Evolutionary conservation across 371 early-diverging fungal genomes (phyloP).

Genomic region (Mucor racemosus): DNA sequence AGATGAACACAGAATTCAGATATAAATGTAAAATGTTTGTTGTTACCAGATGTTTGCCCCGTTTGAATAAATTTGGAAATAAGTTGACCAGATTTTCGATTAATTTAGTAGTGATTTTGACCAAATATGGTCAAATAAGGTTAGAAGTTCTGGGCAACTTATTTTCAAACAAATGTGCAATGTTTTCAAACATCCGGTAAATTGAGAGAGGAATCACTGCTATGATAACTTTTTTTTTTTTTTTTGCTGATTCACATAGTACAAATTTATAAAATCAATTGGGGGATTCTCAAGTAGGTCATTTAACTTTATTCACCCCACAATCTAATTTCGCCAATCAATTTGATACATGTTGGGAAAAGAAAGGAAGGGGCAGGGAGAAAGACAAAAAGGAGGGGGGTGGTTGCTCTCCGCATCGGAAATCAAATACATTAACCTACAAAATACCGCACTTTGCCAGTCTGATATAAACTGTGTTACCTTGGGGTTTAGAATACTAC

Average conservation of each 20-base stretch:
- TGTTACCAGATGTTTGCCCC: no score
- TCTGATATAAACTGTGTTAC: neutral
- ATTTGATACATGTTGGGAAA: neutral
- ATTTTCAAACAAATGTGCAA: neutral
- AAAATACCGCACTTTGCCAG: neutral
- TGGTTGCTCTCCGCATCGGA: neutral
- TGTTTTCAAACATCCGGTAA: no score
- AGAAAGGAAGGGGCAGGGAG: neutral
- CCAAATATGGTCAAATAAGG: no score
- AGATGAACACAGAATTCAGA: neutral
- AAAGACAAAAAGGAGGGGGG: neutral
- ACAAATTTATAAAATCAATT: neutral
- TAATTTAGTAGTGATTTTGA: neutral
- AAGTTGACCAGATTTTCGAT: no score
- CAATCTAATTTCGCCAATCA: neutral
- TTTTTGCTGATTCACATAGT: constrained; percentile 1
- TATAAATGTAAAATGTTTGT: neutral
- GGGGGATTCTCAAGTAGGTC: neutral
- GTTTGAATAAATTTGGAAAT: no score
- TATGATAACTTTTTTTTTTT: neutral
- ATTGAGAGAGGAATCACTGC: no score
- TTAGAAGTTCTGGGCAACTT: no score
- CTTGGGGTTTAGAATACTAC: neutral
- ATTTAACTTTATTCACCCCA: neutral
- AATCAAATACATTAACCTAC: neutral